These are phyloP conservation scores for Candida pini DNA, from an alignment of 805 yeast genomes.

Conservation along the genomic window DNA sequence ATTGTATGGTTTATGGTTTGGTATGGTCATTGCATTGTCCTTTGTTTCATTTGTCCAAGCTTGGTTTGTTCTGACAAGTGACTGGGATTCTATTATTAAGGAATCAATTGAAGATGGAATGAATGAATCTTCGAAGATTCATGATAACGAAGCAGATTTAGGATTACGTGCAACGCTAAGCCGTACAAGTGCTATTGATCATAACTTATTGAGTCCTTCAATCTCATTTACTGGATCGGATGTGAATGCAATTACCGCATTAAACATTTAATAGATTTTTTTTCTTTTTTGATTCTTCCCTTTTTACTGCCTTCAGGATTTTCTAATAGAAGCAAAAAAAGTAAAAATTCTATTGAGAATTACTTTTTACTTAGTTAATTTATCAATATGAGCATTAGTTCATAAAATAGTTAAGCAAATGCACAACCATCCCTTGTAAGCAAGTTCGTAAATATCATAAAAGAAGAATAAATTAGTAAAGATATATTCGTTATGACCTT, in stretches of 20 bases:
- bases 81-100: constrained; percentile 27
- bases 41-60: constrained; percentile 43
- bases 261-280: constrained; percentile 2
- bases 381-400: no score
- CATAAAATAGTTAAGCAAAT: no score
- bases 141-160: constrained; percentile 5
- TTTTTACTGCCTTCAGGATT: no score
- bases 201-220: constrained; percentile 24
- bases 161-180: constrained; percentile 12
- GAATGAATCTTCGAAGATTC: constrained; percentile 5
- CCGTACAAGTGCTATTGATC: constrained; percentile 19
- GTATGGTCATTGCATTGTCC: constrained; percentile 48
- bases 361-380: no score
- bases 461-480: no score
- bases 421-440: no score
- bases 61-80: constrained; percentile 22
- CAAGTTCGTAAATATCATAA: no score
- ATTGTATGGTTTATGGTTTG: constrained; percentile 61
- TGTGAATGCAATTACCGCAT: constrained; percentile 2
- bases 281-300: no score
- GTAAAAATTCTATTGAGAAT: no score
- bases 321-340: no score
- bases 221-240: constrained; percentile 13
- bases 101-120: constrained; percentile 26
- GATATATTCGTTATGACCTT: no score